Base-by-base conservation (phyloP, 495 filamentous ascomycete genomes). In the Trichoderma erinaceum region DNA sequence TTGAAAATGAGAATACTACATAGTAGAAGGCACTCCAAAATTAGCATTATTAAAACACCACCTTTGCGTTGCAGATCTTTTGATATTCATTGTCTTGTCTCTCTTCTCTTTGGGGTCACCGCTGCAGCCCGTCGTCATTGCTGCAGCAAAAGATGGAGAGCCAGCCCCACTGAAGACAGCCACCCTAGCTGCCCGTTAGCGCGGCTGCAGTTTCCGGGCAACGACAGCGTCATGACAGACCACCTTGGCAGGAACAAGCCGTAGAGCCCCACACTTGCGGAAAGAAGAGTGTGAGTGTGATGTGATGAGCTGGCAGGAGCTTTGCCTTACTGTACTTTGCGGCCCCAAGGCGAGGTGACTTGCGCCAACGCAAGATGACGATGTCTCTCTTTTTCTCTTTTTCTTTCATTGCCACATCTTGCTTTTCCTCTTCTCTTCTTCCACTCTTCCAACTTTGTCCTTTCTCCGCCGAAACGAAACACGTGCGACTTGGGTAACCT, bases 171-270 rank as follows among this genome's bases (percentile, higher is more conserved):
- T 32, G n/a, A 21, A 61, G 25, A 32, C 27, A 21, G 48, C 23
- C 8, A 61, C 56, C 27, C 23, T 27, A 15, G 56, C 23, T 32
- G 10, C 15, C 23, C 21, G n/a, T 61, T 61, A 61, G 56, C 56
- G 56, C 56, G 25, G 56, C 25, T 29, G 56, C 23, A 29, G 56
- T 61, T 61, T 61, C 56, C 56, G 56, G 56, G 56, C 56, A 61
- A 61, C 56, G 56, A 29, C 56, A 61, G 56, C 56, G 56, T 61
- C 56, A 61, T 61, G 32, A 61, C 56, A 61, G 56, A 61, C 56
- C 56, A 61, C 56, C 56, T 61, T 32, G 56, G 56, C 56, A 61
- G 56, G 56, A 61, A 61, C 56, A 32, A 32, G 23, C 11, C 56
- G 44, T n/a, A 12, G 56, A 25, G 56, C 56, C 56, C 56, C 56